Percentiles rank a stretch among this genome's conserved stretches.
These are phyloP conservation scores for Larix kaempferi DNA, from an alignment of 75 land plant species.

Conservation along the genomic window DNA sequence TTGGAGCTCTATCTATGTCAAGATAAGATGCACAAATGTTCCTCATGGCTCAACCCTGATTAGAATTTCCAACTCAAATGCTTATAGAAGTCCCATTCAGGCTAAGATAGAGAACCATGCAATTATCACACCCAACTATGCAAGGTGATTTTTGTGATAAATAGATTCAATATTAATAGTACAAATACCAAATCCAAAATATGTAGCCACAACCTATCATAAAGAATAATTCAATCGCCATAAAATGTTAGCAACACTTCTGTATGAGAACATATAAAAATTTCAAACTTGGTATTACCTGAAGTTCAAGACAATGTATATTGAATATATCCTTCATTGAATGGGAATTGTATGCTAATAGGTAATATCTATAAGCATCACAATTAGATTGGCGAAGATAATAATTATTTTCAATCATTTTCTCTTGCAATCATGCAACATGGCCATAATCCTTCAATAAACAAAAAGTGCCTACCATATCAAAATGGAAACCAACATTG, in stretches of 20 bases:
- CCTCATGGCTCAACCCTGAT: no score
- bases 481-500: slow-evolving; percentile 3
- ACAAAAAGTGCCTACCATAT: not conserved
- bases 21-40: not conserved
- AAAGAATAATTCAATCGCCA: not conserved
- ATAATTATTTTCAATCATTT: slow-evolving; percentile 74
- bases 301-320: slow-evolving; percentile 80
- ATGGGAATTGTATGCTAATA: slow-evolving; percentile 87
- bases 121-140: no score
- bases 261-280: not conserved
- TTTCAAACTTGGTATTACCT: slow-evolving; percentile 31
- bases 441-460: not conserved
- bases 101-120: no score
- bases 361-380: slow-evolving; percentile 86
- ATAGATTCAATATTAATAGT: no score
- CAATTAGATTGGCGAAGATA: slow-evolving; percentile 85
- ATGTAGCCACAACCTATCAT: slow-evolving; percentile 73
- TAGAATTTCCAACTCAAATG: no score
- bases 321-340: slow-evolving; percentile 91
- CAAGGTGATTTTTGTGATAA: no score
- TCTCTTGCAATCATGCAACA: slow-evolving; percentile 53
- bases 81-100: no score
- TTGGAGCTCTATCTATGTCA: not conserved
- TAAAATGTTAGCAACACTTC: not conserved
- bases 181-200: slow-evolving; percentile 56